Conservation (phyloP, 345 rosid genomes). For the Geranium rotundifolium region DNA sequence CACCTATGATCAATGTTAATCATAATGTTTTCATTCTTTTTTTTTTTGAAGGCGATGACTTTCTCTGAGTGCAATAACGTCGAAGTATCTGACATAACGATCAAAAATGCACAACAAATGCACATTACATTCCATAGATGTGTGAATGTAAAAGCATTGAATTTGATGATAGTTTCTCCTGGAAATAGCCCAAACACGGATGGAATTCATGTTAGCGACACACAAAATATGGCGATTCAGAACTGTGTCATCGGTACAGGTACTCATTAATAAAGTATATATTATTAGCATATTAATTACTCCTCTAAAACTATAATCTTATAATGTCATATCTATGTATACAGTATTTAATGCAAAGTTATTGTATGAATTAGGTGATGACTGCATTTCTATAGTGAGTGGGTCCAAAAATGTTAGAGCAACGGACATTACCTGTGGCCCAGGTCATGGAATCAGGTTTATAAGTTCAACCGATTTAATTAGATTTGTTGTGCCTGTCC, state of each 20-base stretch:
- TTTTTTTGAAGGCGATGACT: constrained; percentile 43
- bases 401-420: constrained; percentile 18
- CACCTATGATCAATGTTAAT: too few relatives aligned
- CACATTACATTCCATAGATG: constrained; percentile 53
- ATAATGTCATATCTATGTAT: too few relatives aligned
- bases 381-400: constrained; percentile 22
- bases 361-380: constrained; percentile 7
- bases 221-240: too few relatives aligned
- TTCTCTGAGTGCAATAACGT: constrained; percentile 51
- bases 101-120: constrained; percentile 72
- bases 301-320: too few relatives aligned
- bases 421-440: constrained; percentile 23
- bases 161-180: constrained; percentile 48
- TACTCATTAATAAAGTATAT: too few relatives aligned
- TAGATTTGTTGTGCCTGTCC: background rate
- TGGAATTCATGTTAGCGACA: constrained; percentile 47
- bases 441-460: constrained; percentile 33
- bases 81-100: constrained; percentile 42
- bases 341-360: too few relatives aligned
- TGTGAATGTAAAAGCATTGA: constrained; percentile 37
- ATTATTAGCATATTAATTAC: too few relatives aligned
- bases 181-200: constrained; percentile 67
- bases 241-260: too few relatives aligned
- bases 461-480: background rate
- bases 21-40: too few relatives aligned